Evolutionary conservation across 352 stramenopile genomes (phyloP).

Genomic region (Phytopythium oedochilum): DNA sequence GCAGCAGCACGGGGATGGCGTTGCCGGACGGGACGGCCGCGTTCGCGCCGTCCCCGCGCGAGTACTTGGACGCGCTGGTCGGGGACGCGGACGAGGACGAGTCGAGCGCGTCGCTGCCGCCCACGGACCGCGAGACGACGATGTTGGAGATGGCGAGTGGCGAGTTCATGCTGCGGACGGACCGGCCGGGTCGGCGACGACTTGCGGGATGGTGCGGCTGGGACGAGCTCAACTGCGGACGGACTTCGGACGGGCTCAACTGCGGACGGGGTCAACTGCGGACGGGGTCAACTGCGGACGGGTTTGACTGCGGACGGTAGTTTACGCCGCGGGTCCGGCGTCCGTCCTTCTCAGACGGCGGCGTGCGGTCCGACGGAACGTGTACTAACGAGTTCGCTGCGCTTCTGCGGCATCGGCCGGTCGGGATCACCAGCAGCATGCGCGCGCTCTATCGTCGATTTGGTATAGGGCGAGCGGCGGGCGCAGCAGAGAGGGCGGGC

Average conservation of each 20-base stretch:
- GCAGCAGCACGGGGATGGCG: conserved; percentile 36
- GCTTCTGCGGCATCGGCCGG: no score
- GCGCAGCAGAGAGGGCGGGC: background rate
- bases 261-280: no score
- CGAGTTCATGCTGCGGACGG: conserved; percentile 32
- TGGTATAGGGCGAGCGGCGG: conserved; percentile 5
- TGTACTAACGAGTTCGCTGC: no score
- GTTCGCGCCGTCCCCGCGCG: background rate
- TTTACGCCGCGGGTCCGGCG: no score
- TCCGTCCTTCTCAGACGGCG: background rate
- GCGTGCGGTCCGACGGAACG: no score
- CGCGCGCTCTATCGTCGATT: no score
- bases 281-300: no score
- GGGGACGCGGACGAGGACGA: conserved; percentile 15
- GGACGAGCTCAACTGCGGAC: no score
- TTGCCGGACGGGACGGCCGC: conserved; percentile 10
- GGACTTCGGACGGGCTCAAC: conserved; percentile 11
- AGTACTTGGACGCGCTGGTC: conserved; percentile 6
- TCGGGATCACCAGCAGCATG: no score
- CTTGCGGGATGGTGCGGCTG: no score
- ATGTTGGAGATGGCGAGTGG: conserved; percentile 67
- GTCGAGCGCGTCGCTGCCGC: conserved; percentile 31
- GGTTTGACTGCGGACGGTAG: no score
- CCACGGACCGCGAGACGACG: conserved; percentile 43
- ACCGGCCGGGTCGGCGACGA: no score